Conservation (phyloP, 75 land plant genomes). For the Sequoiadendron giganteum region DNA sequence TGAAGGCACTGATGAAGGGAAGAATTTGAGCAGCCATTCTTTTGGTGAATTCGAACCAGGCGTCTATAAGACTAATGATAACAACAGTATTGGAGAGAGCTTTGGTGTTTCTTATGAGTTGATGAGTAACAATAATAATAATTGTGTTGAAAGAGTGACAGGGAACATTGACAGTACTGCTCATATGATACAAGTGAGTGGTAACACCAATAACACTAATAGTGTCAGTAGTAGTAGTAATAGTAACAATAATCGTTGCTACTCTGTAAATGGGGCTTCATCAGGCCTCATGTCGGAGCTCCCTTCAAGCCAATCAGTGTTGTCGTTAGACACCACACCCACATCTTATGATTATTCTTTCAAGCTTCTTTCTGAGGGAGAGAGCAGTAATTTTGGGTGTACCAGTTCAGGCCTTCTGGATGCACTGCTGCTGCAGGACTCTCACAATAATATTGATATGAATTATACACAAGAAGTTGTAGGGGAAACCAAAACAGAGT, state of each 20-base stretch:
- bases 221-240: background rate
- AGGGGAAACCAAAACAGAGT: background rate
- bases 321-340: constrained; percentile 41
- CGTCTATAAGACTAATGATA: background rate
- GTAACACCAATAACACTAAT: background rate
- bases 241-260: background rate
- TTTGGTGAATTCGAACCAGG: background rate
- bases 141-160: too few species aligned
- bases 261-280: constrained; percentile 1
- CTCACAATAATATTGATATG: background rate
- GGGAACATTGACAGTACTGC: too few species aligned
- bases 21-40: background rate
- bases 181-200: too few species aligned
- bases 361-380: background rate
- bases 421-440: background rate
- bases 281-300: constrained; percentile 44
- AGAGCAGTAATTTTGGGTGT: background rate
- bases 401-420: constrained; percentile 2
- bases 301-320: constrained; percentile 55
- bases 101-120: too few species aligned
- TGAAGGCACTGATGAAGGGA: background rate
- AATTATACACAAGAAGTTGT: background rate
- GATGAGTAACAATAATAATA: too few species aligned
- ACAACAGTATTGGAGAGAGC: background rate
- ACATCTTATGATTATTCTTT: constrained; percentile 11